These are phyloP conservation scores for Neodidymelliopsis sp. DNA, from an alignment of 2,329 filamentous ascomycete genomes.

Conservation along the genomic window DNA sequence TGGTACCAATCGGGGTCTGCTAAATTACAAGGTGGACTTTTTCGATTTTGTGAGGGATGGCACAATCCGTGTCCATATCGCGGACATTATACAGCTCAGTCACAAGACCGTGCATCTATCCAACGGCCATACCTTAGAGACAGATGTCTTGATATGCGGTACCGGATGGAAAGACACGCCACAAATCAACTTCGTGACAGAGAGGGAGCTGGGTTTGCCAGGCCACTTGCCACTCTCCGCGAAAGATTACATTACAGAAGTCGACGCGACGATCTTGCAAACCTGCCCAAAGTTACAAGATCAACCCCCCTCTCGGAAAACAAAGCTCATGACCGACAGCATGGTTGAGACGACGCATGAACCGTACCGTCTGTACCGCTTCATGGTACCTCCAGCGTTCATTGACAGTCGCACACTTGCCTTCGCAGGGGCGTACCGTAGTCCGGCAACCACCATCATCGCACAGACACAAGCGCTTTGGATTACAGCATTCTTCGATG, in stretches of 20 bases:
- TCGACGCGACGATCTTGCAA: slow-evolving; percentile 61
- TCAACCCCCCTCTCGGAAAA: slow-evolving; percentile 53
- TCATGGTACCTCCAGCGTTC: slow-evolving; percentile 51
- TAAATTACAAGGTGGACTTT: slow-evolving; percentile 66
- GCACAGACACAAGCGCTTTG: slow-evolving; percentile 52
- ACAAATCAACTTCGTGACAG: slow-evolving; percentile 58
- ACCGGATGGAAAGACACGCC: slow-evolving; percentile 66
- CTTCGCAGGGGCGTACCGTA: slow-evolving; percentile 51
- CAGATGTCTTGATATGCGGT: slow-evolving; percentile 61
- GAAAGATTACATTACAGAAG: slow-evolving; percentile 33
- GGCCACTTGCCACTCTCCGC: slow-evolving; percentile 15
- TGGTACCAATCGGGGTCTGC: slow-evolving; percentile 63
- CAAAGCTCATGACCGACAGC: slow-evolving; percentile 17
- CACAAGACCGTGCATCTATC: slow-evolving; percentile 56
- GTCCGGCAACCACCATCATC: slow-evolving; percentile 46
- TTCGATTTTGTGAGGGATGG: slow-evolving; percentile 63
- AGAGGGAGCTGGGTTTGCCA: slow-evolving; percentile 37
- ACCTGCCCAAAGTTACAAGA: slow-evolving; percentile 62
- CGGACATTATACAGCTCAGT: slow-evolving; percentile 55
- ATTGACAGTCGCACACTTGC: slow-evolving; percentile 47
- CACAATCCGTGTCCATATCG: slow-evolving; percentile 62
- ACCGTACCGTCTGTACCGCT: slow-evolving; percentile 56
- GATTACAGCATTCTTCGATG: slow-evolving; percentile 69
- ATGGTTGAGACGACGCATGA: slow-evolving; percentile 12
- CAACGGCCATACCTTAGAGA: slow-evolving; percentile 52